A percentile compares a stretch with the other conserved stretches of the same genome.
These are phyloP conservation scores for Boletellus sp. DNA, from an alignment of 768 basidiomycete genomes.

Conservation along the genomic window DNA sequence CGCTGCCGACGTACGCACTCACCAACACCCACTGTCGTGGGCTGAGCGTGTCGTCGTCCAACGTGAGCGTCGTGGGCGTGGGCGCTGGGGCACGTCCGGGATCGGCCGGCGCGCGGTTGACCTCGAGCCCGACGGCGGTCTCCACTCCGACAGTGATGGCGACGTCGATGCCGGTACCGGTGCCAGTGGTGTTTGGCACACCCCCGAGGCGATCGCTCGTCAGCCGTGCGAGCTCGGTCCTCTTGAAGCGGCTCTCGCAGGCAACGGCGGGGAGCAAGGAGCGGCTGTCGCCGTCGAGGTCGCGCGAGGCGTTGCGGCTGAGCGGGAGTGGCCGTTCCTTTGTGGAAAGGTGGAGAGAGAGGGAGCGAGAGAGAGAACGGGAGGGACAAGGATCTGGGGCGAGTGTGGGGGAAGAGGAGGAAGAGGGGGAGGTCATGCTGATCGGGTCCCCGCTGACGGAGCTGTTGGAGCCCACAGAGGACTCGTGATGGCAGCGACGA, in stretches of 20 bases:
- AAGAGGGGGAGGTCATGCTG: slow-evolving; percentile 18
- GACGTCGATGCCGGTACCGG: not conserved
- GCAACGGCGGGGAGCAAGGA: slow-evolving; percentile 8
- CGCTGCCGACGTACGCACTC: slow-evolving; percentile 10
- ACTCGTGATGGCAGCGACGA: not conserved
- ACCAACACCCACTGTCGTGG: slow-evolving; percentile 3
- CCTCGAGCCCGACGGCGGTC: no score
- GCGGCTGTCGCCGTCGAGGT: not conserved
- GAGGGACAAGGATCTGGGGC: no score
- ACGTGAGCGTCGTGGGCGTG: not conserved
- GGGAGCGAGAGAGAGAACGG: not conserved
- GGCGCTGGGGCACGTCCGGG: slow-evolving; percentile 14
- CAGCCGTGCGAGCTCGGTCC: slow-evolving; percentile 27
- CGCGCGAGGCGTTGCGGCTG: slow-evolving; percentile 1
- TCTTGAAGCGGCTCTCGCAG: slow-evolving; percentile 23
- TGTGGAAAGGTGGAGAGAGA: slow-evolving; percentile 2
- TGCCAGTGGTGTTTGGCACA: not conserved
- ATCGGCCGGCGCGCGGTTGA: slow-evolving; percentile 23
- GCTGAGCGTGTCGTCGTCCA: not conserved
- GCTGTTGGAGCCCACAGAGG: slow-evolving; percentile 5
- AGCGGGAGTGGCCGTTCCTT: not conserved
- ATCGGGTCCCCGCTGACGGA: slow-evolving; percentile 13
- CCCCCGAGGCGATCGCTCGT: slow-evolving; percentile 16
- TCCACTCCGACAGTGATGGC: not conserved
- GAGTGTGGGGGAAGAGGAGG: not conserved